Base-by-base conservation (phyloP, 2,329 filamentous ascomycete genomes). In the Scytalidium sp. region DNA sequence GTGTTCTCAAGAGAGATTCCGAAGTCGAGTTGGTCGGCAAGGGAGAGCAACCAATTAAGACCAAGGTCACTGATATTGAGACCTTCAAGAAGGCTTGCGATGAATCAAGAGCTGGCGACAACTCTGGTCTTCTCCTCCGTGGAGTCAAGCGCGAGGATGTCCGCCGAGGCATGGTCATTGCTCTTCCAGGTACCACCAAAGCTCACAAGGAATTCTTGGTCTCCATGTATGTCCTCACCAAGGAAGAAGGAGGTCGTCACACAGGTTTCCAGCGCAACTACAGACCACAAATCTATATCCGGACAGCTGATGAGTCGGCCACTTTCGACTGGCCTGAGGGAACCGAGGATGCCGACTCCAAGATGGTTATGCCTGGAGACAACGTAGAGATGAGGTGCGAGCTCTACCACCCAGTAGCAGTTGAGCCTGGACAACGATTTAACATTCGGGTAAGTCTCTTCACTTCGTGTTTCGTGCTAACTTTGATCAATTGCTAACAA, bases 31-130 rank as follows among this genome's bases (percentile, higher is more conserved):
- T 99, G 57, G 82, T 99, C 54, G 94, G 94, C 69, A 96, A 94
- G 79, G 84, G 86, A 60, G 73, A 75, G 50, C 80, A 84, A 42
- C 75, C 90, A 60, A 89, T 97, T 80, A 97, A 95, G 85, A 97
- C 94, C 73, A 97, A 97, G 81, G 93, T 99, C 59, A 99, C 94
- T 66, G 95, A 99, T 68, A 97, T 99, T 62, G 94, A 99, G 80
- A 99, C 93, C 59, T 99, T 99, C 83, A 97, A 97, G 83, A 99
- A 99, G 84, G 95, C 91, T 45, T 97, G 94, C 74, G 92, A 97
- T 51, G 90, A 96, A 75, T 96, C 93, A 52, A 84, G 89, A 64
- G 94, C 94, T 55, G 94, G 94, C 72, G 94, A 99, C 75, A 99
- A 97, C 85, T 97, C 94, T 21, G 94, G 94, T 67, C 88, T 99